Evolutionary conservation across 2,329 filamentous ascomycete species (phyloP), one percentile per base, ranked within the genome.

Genomic region (Alternaria sp.): DNA sequence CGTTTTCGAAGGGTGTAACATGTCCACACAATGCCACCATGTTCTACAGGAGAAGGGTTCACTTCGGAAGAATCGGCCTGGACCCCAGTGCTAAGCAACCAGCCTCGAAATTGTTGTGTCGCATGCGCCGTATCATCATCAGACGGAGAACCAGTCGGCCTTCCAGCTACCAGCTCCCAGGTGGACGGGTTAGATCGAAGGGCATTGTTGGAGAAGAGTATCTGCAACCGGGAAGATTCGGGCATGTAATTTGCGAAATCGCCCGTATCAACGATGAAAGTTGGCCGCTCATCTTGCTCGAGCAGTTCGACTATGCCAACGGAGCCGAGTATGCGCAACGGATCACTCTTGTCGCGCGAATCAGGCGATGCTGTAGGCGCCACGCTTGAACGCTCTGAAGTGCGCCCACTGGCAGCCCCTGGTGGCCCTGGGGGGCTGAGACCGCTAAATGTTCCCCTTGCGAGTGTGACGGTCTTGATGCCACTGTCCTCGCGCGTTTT

Each of bases 271-370:
- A 94, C 82, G 43, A 94, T 85, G 69, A 94, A 92, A 0, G 90
- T 92, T 3, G 91, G 92, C 48, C 92, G 83, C 51, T 90, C 87
- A 74, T 95, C 92, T 66, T 91, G 86, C 72, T 94, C 91, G 41
- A 95, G 78, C 40, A 94, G 80, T 75, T 94, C 92, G 20, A 90
- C 79, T 10, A 92, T 84, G 25, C 90, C 89, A 53, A 93, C 83
- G 27, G 85, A 85, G 43, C 86, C 86, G 5, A 94, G 81, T 52
- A 87, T 80, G 53, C 87, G 84, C 45, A 87, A 65, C 5, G 83
- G 82, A 2, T 86, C 82, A 1, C 81, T 77, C 55, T 82, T 78
- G 6, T 81, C 78, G 63, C 81, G 74, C 62, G 81, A 77, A 57
- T 88, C 87, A 9, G 86, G 84, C 54, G 85, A 89, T 44, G 80